phyloP scores from a whole-genome alignment of 208 protist genomes.

The Wallacemonas collosoma region DNA sequence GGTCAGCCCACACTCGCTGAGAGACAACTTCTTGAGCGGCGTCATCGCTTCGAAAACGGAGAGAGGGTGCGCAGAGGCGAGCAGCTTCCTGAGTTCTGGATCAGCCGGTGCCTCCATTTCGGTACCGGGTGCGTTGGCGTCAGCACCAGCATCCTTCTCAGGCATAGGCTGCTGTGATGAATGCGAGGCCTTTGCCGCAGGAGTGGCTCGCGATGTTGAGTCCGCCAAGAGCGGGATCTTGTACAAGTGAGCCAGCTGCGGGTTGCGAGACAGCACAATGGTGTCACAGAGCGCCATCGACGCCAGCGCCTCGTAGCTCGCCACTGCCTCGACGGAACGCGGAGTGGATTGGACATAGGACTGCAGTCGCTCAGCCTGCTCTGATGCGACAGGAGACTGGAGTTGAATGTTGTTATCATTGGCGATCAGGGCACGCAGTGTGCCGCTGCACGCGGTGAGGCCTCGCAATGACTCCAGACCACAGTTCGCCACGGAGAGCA shows the following conservation, averaged over 20 bases:
- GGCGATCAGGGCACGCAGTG: slow-evolving; percentile 74
- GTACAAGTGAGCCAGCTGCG: slow-evolving; percentile 41
- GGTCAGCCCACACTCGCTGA: slow-evolving; percentile 69
- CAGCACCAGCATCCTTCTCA: slow-evolving; percentile 9
- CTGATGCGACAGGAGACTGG: slow-evolving; percentile 30
- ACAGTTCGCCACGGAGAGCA: slow-evolving; percentile 70
- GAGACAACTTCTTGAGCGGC: slow-evolving; percentile 75
- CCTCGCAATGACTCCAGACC: slow-evolving; percentile 60
- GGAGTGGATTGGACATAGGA: slow-evolving; percentile 1
- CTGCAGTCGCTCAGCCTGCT: neutral
- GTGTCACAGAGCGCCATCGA: slow-evolving; percentile 62
- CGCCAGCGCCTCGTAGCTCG: slow-evolving; percentile 57
- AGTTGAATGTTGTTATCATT: slow-evolving; percentile 83
- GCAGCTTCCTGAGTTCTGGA: slow-evolving; percentile 8
- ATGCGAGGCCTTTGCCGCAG: neutral
- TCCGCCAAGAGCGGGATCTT: slow-evolving; percentile 15
- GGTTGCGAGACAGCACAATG: slow-evolving; percentile 78
- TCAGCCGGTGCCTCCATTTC: slow-evolving; percentile 11
- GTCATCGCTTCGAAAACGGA: slow-evolving; percentile 70
- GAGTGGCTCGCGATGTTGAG: neutral
- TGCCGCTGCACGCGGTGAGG: slow-evolving; percentile 51
- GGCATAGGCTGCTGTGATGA: neutral
- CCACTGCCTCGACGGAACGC: slow-evolving; percentile 23
- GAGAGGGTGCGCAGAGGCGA: slow-evolving; percentile 62
- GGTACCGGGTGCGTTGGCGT: slow-evolving; percentile 8